A percentile compares a stretch with the other conserved stretches of the same genome.
Evolutionary conservation across 1,284 basidiomycete species (phyloP).

Genomic region (Pholiota adiposa): DNA sequence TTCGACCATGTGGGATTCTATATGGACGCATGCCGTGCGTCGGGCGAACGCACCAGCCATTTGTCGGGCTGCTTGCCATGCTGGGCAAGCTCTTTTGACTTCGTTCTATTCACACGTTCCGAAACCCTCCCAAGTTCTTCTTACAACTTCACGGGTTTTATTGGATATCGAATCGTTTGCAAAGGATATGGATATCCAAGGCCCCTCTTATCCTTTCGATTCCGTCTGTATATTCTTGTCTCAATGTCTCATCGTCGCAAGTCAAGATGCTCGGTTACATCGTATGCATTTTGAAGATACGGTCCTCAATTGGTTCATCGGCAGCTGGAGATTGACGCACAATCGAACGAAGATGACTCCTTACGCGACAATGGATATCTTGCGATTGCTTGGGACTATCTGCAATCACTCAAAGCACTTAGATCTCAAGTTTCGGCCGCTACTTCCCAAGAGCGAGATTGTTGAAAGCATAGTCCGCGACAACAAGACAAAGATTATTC

Average conservation of each 20-base stretch:
- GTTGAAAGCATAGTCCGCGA: constrained; percentile 65
- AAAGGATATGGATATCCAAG: constrained; percentile 85
- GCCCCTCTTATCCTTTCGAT: constrained; percentile 83
- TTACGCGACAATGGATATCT: constrained; percentile 61
- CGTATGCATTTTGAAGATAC: constrained; percentile 84
- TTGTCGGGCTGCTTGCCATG: constrained; percentile 82
- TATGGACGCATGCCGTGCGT: constrained; percentile 85
- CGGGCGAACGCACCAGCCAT: constrained; percentile 67
- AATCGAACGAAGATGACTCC: constrained; percentile 49
- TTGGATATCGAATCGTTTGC: constrained; percentile 76
- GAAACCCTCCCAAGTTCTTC: constrained; percentile 28
- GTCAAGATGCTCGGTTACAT: constrained; percentile 81
- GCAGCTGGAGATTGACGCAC: constrained; percentile 67
- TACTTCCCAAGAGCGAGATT: constrained; percentile 70
- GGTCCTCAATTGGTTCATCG: constrained; percentile 81
- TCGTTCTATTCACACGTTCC: constrained; percentile 20
- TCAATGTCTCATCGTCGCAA: constrained; percentile 67
- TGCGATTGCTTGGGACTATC: constrained; percentile 66
- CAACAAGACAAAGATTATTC: constrained; percentile 58
- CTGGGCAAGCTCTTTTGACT: constrained; percentile 59
- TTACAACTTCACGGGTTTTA: constrained; percentile 62
- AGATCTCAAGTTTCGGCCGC: constrained; percentile 47
- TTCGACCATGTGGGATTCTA: constrained; percentile 63
- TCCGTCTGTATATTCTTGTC: constrained; percentile 84
- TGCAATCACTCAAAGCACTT: constrained; percentile 56